phyloP scores from a whole-genome alignment of 176 grass and related monocot species.

The Otatea glauca region DNA sequence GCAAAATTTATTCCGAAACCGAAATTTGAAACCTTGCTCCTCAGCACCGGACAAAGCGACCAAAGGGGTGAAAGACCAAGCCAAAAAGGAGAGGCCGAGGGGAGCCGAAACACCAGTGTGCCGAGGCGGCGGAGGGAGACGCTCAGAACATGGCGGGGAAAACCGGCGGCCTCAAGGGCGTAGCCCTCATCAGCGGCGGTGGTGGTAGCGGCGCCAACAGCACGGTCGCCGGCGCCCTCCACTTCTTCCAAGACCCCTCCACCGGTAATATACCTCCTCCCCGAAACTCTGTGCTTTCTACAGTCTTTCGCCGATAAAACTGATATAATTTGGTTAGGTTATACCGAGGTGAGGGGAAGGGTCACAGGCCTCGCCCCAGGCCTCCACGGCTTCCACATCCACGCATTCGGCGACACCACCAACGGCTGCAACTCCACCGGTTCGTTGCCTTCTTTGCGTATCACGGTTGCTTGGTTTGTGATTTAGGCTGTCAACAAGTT shows the following conservation, averaged over 20 bases:
- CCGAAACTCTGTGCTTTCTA: not conserved
- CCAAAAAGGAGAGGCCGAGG: not conserved
- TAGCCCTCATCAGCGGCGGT: constrained; percentile 58
- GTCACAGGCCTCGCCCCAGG: constrained; percentile 58
- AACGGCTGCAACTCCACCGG: constrained; percentile 78
- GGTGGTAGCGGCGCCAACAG: not conserved
- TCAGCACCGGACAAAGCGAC: not conserved
- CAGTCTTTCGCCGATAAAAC: not conserved
- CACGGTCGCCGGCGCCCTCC: constrained; percentile 40
- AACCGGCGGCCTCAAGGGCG: constrained; percentile 55
- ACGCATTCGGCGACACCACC: constrained; percentile 73
- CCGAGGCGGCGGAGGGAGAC: too few relatives aligned
- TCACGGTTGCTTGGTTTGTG: not conserved
- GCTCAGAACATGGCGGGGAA: not conserved
- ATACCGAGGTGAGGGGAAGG: constrained; percentile 63
- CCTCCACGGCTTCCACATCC: constrained; percentile 70
- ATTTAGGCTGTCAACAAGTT: constrained; percentile 15
- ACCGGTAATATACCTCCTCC: constrained; percentile 29
- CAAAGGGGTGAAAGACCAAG: too few relatives aligned
- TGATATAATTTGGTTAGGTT: constrained; percentile 42
- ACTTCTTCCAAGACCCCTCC: constrained; percentile 56
- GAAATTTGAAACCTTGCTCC: too few relatives aligned
- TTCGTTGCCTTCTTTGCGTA: not conserved
- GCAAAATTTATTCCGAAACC: too few relatives aligned
- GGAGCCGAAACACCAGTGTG: too few relatives aligned